Base-by-base conservation (phyloP, 1,284 basidiomycete genomes). In the Athelia psychrophila region DNA sequence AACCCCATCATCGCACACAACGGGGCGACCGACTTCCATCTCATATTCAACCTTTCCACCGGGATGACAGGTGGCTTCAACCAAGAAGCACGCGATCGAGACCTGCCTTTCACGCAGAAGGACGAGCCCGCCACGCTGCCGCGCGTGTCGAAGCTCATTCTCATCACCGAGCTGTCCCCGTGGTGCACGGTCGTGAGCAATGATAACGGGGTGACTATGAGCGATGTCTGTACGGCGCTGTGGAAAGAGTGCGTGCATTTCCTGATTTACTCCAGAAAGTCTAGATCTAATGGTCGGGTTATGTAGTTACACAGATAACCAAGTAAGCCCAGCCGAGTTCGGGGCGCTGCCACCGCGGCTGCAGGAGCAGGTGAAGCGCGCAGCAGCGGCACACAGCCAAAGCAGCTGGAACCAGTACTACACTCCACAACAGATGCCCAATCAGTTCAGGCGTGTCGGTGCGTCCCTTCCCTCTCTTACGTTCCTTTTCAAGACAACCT, bases 111-210 rank as follows among this genome's bases (percentile, higher is more conserved):
- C 60, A 75, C 74, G 0, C 74, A 76, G 36, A 87, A 86, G 61
- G 84, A 88, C 59, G 83, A 91, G 63, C 87, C 88, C 1, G 89
- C 90, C 20, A 91, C 88, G 2, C 71, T 91, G 23, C 90, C 89
- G 1, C 82, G 89, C 44, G 84, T 91, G n/a, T 71, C 74, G 22
- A 81, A 88, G 58, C 69, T 92, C 54, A 80, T 87, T 56, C 75
- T 92, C 56, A 84, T 92, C 64, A 83, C 83, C n/a, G 78, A 83
- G 46, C 68, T 76, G 38, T 84, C 80, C 46, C 89, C 89, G 2
- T 92, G 89, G 89, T 90, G 88, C 64, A 89, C 88, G 10, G 81
- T 83, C 53, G 76, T 92, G 44, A 81, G 75, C 63, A 91, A 88
- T 60, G 81, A 85, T 10, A 65, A 70, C 2, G 89, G 89, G 1